Evolutionary conservation across 306 rosid species (phyloP).

Genomic region (Dicorynia guianensis): DNA sequence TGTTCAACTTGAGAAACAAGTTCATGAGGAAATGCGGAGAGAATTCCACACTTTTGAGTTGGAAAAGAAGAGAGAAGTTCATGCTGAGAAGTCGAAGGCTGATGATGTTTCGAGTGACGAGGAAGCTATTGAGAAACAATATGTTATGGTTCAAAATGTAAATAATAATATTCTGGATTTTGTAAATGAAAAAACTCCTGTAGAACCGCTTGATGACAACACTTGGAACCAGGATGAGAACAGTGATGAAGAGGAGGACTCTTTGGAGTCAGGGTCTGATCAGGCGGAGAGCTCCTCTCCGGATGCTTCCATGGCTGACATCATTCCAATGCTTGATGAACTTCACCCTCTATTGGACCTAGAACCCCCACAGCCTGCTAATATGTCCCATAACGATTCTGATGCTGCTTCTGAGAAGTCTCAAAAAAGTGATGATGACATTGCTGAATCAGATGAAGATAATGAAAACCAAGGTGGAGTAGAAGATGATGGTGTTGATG

Average conservation of each 20-base stretch:
- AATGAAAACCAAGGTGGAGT: conserved; percentile 55
- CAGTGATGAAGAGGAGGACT: conserved; percentile 46
- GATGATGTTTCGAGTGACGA: conserved; percentile 51
- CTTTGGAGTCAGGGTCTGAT: conserved; percentile 71
- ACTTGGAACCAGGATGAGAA: conserved; percentile 50
- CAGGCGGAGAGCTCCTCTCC: conserved; percentile 81
- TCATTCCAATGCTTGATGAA: conserved; percentile 85
- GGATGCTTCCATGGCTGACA: conserved; percentile 89
- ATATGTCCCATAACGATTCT: conserved; percentile 54
- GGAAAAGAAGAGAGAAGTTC: conserved; percentile 50
- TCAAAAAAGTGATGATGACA: conserved; percentile 58
- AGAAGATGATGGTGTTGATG: conserved; percentile 55
- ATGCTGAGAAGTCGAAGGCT: conserved; percentile 49
- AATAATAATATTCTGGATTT: conserved; percentile 51
- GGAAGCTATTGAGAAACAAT: conserved; percentile 61
- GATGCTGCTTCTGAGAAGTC: conserved; percentile 69
- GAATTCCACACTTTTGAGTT: conserved; percentile 51
- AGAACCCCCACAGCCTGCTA: conserved; percentile 62
- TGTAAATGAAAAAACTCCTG: conserved; percentile 43
- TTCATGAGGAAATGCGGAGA: conserved; percentile 48
- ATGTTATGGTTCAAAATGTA: conserved; percentile 53
- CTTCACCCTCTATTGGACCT: conserved; percentile 77
- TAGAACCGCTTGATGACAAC: conserved; percentile 48
- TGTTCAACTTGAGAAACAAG: conserved; percentile 46
- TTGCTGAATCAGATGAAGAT: conserved; percentile 69